Base-by-base conservation (phyloP, 768 basidiomycete species). In the Pleurotus pulmonarius region DNA sequence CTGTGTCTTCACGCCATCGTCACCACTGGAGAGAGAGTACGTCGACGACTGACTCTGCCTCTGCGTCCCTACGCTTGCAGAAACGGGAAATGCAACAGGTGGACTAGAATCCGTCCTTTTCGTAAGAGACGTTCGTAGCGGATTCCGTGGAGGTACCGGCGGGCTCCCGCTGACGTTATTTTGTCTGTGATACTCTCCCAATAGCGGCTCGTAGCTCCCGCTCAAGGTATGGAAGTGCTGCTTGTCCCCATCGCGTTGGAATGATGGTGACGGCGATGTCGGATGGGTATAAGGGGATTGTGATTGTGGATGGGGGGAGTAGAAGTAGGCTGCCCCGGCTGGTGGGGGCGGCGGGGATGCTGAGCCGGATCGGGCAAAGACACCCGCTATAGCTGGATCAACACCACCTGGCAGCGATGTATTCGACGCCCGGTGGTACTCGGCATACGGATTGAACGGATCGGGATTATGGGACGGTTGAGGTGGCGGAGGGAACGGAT, bases 151-250 rank as follows among this genome's bases (percentile, higher is more conserved):
- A 0, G 49, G 49, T 1, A 51, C 49, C n/a, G 29, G 41, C 8
- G 41, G 41, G 13, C 41, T 44, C 15, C 15, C 25, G 49, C 26
- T 51, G 15, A 18, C 16, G 29, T 11, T 11, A 34, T 34, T 34
- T 34, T 34, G 29, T 34, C 29, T 34, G 29, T 34, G 9, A 56
- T 75, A 82, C 11, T 73, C 69, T 22, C 79, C 76, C 46, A 88
- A 69, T 18, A 88, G 70, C 24, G 83, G 83, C 60, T 88, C 86
- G 55, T 77, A 77, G 68, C 85, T 87, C 12, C 78, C 75, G 58
- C 82, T 81, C 45, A 80, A 73, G 3, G 29, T 34, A 34, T 34
- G 29, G 29, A 34, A 3, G 29, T 34, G 29, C 11, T 34, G 29
- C 29, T 34, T 34, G 29, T 34, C 29, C 11, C 29, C 29, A 34